Evolutionary conservation across 352 stramenopile genomes (phyloP).

Genomic region (Phytophthora ramorum): DNA sequence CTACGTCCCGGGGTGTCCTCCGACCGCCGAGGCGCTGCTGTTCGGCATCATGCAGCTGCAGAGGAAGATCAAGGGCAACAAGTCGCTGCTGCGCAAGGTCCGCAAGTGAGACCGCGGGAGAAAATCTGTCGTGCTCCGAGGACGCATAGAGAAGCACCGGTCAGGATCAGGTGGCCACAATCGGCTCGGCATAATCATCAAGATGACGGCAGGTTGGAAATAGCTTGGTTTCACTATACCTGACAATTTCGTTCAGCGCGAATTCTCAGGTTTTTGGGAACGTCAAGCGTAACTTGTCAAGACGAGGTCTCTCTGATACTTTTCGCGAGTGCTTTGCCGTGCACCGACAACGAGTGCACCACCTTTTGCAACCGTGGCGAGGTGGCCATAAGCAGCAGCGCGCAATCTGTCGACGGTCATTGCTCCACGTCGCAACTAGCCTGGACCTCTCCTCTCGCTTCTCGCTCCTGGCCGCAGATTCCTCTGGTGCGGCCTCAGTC

Average conservation of each 20-base stretch:
- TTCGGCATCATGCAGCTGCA: conserved; percentile 99
- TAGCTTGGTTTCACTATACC: conserved; percentile 12
- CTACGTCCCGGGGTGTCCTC: conserved; percentile 99
- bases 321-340: conserved; percentile 3
- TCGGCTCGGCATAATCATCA: conserved; percentile 4
- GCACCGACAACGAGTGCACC: conserved; percentile 7
- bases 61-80: conserved; percentile 99
- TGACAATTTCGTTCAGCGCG: conserved; percentile 5
- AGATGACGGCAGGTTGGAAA: background rate
- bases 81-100: conserved; percentile 92
- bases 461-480: conserved; percentile 19
- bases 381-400: conserved; percentile 18
- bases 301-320: background rate
- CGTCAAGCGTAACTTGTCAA: background rate
- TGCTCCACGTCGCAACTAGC: background rate
- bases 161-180: conserved; percentile 8
- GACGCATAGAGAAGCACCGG: background rate
- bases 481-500: conserved; percentile 21
- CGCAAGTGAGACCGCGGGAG: conserved; percentile 86
- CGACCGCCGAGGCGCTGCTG: conserved; percentile 97
- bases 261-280: background rate
- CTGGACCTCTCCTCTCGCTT: conserved; percentile 5
- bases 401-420: conserved; percentile 8
- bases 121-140: background rate
- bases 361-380: conserved; percentile 13